Conservation (phyloP, 176 grass and related monocot species). For the Oryza glumipatula region DNA sequence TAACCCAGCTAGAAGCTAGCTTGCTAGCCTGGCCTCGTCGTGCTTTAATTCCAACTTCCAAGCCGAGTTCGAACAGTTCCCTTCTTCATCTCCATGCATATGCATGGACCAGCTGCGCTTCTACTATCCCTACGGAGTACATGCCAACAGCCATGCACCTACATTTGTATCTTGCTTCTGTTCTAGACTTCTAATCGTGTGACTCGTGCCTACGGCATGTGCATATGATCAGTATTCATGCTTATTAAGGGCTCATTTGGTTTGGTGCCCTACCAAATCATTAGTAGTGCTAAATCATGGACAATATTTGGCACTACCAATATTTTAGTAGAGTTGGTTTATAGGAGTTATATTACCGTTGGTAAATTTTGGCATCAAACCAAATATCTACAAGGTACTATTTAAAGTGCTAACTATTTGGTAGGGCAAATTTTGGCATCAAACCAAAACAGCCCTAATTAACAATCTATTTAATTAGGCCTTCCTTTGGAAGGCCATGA, state of each 20-base stretch:
- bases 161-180: not conserved
- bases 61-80: slow-evolving; percentile 22
- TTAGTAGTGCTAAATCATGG: too few relatives aligned
- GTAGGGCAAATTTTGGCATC: too few relatives aligned
- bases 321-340: too few relatives aligned
- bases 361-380: too few relatives aligned
- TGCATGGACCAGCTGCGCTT: not conserved
- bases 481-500: not conserved
- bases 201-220: not conserved
- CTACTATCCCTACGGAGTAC: not conserved
- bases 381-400: too few relatives aligned
- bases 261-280: too few relatives aligned
- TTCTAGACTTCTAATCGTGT: not conserved
- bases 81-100: not conserved
- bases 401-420: too few relatives aligned
- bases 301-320: too few relatives aligned
- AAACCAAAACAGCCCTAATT: too few relatives aligned
- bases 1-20: not conserved
- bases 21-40: not conserved
- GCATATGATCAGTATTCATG: not conserved
- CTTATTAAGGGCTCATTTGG: too few relatives aligned
- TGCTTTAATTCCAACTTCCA: not conserved
- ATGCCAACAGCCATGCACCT: not conserved
- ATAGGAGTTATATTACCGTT: too few relatives aligned
- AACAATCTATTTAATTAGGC: not conserved